Percentiles rank a stretch among this genome's conserved stretches.
These are phyloP conservation scores for Pichia sp. DNA, from an alignment of 1,139 yeast genomes.

Conservation along the genomic window DNA sequence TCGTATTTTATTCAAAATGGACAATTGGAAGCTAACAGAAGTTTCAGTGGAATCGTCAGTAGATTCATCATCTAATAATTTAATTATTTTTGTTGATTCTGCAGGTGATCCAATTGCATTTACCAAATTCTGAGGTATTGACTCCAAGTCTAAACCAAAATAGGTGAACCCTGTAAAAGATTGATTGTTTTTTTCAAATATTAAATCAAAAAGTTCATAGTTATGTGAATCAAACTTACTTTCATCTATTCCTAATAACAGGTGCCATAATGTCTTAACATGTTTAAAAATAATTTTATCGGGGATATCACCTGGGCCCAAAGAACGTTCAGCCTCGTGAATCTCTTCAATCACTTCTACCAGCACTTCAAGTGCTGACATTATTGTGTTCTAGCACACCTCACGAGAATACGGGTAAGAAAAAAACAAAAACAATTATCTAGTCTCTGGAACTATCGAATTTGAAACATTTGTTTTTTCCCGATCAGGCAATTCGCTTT, in stretches of 20 bases:
- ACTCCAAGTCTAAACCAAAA: slow-evolving; percentile 2
- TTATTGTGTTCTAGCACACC: background rate
- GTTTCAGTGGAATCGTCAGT: background rate
- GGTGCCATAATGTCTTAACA: slow-evolving; percentile 22
- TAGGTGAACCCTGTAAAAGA: slow-evolving; percentile 7
- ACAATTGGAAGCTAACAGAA: slow-evolving; percentile 10
- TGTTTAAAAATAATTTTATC: slow-evolving; percentile 7
- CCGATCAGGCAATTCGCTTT: background rate
- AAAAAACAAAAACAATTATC: background rate
- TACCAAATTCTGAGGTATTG: background rate
- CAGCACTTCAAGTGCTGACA: slow-evolving; percentile 11
- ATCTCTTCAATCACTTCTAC: slow-evolving; percentile 12
- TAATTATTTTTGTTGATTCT: slow-evolving; percentile 8
- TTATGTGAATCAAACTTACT: slow-evolving; percentile 14
- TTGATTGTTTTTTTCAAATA: slow-evolving; percentile 6
- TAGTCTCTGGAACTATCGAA: too few species aligned
- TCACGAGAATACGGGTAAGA: background rate
- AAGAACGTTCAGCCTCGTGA: slow-evolving; percentile 5
- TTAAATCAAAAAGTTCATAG: slow-evolving; percentile 18
- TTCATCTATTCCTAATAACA: slow-evolving; percentile 22
- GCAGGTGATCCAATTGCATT: slow-evolving; percentile 12
- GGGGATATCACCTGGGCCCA: slow-evolving; percentile 9
- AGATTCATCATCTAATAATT: slow-evolving; percentile 5
- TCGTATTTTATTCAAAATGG: slow-evolving; percentile 12
- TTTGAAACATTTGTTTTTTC: background rate